phyloP scores from a whole-genome alignment of 2,329 filamentous ascomycete genomes.

The Alternaria sp. region DNA sequence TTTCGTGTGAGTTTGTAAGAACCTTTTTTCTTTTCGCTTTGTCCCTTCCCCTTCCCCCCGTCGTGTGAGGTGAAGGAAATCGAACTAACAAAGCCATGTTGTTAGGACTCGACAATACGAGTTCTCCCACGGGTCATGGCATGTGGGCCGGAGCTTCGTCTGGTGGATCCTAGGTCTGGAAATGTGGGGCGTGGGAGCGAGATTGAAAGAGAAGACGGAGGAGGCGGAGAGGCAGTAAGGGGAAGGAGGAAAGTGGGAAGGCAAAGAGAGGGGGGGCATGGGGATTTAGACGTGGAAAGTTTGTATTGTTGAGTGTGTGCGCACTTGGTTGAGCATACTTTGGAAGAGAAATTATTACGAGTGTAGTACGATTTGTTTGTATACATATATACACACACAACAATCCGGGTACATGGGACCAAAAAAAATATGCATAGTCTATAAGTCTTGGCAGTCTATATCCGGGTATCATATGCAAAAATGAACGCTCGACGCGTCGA shows the following conservation, averaged over 20 bases:
- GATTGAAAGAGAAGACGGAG: neutral
- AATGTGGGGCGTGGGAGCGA: neutral
- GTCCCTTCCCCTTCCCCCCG: too few relatives aligned
- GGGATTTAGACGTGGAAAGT: neutral
- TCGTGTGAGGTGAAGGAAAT: too few relatives aligned
- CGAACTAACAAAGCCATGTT: too few relatives aligned
- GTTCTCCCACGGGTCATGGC: neutral
- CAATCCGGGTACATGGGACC: too few relatives aligned
- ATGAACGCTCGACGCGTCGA: too few relatives aligned
- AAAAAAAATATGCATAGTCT: neutral
- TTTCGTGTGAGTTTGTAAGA: too few relatives aligned
- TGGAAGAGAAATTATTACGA: neutral
- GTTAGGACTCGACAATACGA: neutral
- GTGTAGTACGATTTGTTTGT: constrained; percentile 1
- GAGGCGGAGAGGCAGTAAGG: neutral
- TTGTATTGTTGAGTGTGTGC: neutral
- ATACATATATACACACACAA: neutral
- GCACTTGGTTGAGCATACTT: neutral
- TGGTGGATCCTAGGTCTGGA: neutral
- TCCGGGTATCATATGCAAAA: constrained; percentile 28
- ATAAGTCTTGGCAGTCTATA: constrained; percentile 9
- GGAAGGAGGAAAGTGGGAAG: neutral
- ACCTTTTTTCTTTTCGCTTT: too few relatives aligned
- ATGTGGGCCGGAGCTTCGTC: neutral
- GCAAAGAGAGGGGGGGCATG: neutral